Evolutionary conservation across 2,329 filamentous ascomycete genomes (phyloP), one percentile per base, ranked within the genome.

Genomic region (Trichophyton simii): DNA sequence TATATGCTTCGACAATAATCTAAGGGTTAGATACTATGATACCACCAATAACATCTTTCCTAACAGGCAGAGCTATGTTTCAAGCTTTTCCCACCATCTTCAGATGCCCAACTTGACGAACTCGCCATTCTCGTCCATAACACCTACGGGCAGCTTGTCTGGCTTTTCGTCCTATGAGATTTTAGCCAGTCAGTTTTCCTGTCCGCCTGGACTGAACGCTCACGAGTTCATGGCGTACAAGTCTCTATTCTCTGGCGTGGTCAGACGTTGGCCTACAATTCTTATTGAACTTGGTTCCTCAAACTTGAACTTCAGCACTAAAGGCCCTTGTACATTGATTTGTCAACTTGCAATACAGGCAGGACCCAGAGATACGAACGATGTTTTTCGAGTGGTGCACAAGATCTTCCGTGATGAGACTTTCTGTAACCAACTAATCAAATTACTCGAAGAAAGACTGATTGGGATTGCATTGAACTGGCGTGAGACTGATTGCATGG

Each of bases 281-380:
- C 65, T 83, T 0, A 63, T 76, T 0, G 80, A 84, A 63, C 66
- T 84, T 2, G 79, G 76, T 0, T 76, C 79, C 1, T 76, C 78
- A 0, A 80, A 80, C 62, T 59, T 89, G 2, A 87, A 87, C 63
- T 82, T 88, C 63, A 82, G 80, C 34, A 78, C 77, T 0, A 76
- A 82, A 34, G 75, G 78, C 0, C 81, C 81, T 0, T 75, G 76
- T 34, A 62, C 72, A 0, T 65, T 87, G 0, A 67, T 88, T 0
- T 71, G 73, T 1, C 79, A 82, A 7, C 71, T 88, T 0, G 73
- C 78, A 0, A 63, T 80, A 0, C 80, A 88, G 64, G 77, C 76
- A 0, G 87, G 87, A 0, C 83, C 83, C 3, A 58, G 68, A 0
- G 60, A 68, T 4, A 59, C 66, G 0, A 38, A 65, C 2, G 68